Base-by-base conservation (phyloP, 2,329 filamentous ascomycete species). In the Magnaporthiopsis incrustans region DNA sequence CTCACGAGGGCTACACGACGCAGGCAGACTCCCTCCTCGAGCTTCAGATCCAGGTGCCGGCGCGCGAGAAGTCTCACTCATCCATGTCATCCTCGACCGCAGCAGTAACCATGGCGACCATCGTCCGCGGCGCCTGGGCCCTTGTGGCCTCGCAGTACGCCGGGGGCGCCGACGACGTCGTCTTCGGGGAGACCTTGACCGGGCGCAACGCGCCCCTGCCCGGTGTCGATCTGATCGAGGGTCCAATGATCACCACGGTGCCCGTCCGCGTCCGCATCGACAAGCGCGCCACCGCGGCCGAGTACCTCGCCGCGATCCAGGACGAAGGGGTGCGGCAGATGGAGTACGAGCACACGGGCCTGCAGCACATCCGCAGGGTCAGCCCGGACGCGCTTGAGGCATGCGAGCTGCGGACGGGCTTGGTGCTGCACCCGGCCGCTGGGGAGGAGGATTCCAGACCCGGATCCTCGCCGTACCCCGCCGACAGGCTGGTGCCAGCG, bases 291-390 rank as follows among this genome's bases (percentile, higher is more conserved):
- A 76, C 76, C 0, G 76, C 85, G 2, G 69, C 72, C 0, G 78
- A 85, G 59, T 88, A 82, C 66, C 63, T 72, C 27, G 30, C 60
- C 2, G 38, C n/a, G 0, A 64, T 72, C 12, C 66, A 67, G 26
- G 57, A 64, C 12, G 66, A 69, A 18, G 60, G 65, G 25, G 32
- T 67, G 3, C 44, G 61, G 1, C 67, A 66, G 67, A 87, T 89
- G 7, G 82, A 85, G 0, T 82, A 89, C 70, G 85, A 90, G 71
- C 86, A 91, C 70, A 78, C 83, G 61, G 85, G 85, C 26, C 74
- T 87, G 59, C 84, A 87, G 68, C 77, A 85, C 67, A 87, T 88
- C 65, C 82, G 85, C 12, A 77, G 79, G 27, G 73, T 87, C 15
- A 84, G 82, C 68, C 74, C 78, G 1, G 83, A 85, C 65, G 80